Conservation (phyloP, 768 basidiomycete genomes). For the Pholiota molesta region DNA sequence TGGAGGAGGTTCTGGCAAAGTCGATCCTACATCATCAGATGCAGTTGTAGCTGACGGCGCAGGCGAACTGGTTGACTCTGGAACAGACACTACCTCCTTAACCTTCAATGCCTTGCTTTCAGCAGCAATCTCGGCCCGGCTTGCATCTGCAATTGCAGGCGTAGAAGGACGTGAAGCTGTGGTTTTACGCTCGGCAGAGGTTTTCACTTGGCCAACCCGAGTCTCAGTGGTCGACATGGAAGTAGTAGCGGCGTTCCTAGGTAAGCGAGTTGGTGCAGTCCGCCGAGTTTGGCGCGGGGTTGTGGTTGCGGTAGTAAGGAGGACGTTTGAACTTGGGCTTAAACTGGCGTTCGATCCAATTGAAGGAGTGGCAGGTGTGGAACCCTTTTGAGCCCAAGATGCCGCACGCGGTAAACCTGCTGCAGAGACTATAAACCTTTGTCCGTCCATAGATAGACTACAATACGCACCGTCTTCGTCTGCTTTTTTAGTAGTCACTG, state of each 20-base stretch:
- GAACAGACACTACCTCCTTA: slow-evolving; percentile 36
- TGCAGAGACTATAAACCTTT: slow-evolving; percentile 12
- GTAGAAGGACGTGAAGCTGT: slow-evolving; percentile 66
- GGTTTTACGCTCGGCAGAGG: slow-evolving; percentile 47
- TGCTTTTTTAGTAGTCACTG: slow-evolving; percentile 53
- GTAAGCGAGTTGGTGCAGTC: slow-evolving; percentile 45
- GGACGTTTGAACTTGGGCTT: not conserved
- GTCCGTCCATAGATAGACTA: slow-evolving; percentile 12
- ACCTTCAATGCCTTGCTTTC: slow-evolving; percentile 40
- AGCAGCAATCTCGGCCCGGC: slow-evolving; percentile 48
- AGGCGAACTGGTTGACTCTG: slow-evolving; percentile 41
- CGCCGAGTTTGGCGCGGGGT: slow-evolving; percentile 46
- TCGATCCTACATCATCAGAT: slow-evolving; percentile 50
- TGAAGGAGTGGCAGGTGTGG: slow-evolving; percentile 15
- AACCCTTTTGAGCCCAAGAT: slow-evolving; percentile 60
- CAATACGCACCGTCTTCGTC: slow-evolving; percentile 58
- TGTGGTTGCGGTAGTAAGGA: slow-evolving; percentile 16
- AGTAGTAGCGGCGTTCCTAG: slow-evolving; percentile 37
- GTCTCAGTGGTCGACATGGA: slow-evolving; percentile 31
- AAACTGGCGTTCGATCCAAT: slow-evolving; percentile 18
- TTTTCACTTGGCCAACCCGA: slow-evolving; percentile 35
- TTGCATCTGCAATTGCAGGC: slow-evolving; percentile 51
- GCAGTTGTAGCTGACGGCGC: slow-evolving; percentile 52
- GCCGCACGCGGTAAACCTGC: slow-evolving; percentile 69
- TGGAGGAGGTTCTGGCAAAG: slow-evolving; percentile 44